Conservation (phyloP, 2,329 filamentous ascomycete genomes). For the Pseudogymnoascus verrucosus region DNA sequence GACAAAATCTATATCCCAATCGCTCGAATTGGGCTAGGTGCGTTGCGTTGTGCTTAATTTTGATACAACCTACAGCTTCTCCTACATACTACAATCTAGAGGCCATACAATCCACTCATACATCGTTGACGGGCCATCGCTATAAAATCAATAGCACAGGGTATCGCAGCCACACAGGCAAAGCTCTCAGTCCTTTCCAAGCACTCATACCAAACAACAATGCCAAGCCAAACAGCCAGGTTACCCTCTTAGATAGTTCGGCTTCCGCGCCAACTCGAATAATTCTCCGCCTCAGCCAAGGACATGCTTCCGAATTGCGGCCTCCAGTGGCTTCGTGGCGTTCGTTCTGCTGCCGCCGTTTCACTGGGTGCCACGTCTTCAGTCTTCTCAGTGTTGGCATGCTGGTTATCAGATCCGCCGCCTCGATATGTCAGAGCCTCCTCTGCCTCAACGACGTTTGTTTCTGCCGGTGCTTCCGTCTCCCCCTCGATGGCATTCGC, state of each 20-base stretch:
- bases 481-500: not conserved
- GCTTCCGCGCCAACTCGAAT: not conserved
- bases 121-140: not conserved
- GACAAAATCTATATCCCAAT: constrained; percentile 3
- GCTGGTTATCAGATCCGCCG: not conserved
- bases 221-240: not conserved
- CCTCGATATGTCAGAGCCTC: not conserved
- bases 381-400: not conserved
- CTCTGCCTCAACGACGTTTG: not conserved
- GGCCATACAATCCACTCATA: constrained; percentile 3
- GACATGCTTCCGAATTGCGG: not conserved
- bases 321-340: not conserved
- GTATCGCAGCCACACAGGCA: not conserved
- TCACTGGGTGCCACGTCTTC: not conserved
- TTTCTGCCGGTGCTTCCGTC: not conserved
- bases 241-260: not conserved
- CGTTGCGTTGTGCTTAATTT: not conserved
- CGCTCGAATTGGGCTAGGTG: not conserved
- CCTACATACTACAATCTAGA: not conserved
- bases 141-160: not conserved
- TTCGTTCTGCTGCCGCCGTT: not conserved
- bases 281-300: not conserved
- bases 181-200: not conserved
- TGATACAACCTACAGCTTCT: not conserved
- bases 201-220: not conserved